Conservation (phyloP, 2,329 filamentous ascomycete genomes). For the Cadophora sp. region DNA sequence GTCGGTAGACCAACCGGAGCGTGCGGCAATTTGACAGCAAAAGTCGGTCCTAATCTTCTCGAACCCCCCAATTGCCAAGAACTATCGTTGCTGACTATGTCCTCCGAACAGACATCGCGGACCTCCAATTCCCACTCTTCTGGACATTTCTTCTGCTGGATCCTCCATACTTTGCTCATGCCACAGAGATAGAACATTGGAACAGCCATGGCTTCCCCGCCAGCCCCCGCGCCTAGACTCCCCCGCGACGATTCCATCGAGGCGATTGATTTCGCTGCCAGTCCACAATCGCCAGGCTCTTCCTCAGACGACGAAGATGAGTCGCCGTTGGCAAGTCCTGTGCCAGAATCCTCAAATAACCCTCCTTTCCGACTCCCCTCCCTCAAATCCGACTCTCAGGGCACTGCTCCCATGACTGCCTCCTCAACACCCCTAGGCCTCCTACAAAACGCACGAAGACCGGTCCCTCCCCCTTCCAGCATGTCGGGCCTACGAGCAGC, state of each 20-base stretch:
- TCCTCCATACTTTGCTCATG: conserved; percentile 19
- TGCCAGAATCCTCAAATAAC: conserved; percentile 42
- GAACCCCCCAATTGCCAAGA: conserved; percentile 26
- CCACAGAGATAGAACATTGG: conserved; percentile 21
- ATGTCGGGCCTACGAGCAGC: conserved; percentile 27
- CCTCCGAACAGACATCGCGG: conserved; percentile 19
- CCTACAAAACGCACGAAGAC: conserved; percentile 69
- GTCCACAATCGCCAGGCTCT: conserved; percentile 28
- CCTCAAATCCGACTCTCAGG: conserved; percentile 64
- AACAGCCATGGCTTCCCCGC: conserved; percentile 38
- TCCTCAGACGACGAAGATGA: conserved; percentile 29
- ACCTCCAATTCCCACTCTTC: conserved; percentile 14
- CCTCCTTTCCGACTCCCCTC: conserved; percentile 59
- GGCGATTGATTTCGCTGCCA: conserved; percentile 37
- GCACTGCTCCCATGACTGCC: conserved; percentile 67
- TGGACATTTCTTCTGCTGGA: conserved; percentile 5
- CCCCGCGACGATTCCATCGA: conserved; percentile 37
- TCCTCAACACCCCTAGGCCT: conserved; percentile 87
- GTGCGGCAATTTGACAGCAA: conserved; percentile 27
- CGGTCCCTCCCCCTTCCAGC: conserved; percentile 43
- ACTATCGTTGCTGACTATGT: conserved; percentile 21
- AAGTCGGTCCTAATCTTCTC: conserved; percentile 24
- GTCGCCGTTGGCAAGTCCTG: conserved; percentile 26
- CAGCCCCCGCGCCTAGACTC: conserved; percentile 27
- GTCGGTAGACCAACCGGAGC: conserved; percentile 23